A percentile compares a stretch with the other conserved stretches of the same genome.
phyloP scores from a whole-genome alignment of 2,329 filamentous ascomycete species.

The Acephala macrosclerotiorum region DNA sequence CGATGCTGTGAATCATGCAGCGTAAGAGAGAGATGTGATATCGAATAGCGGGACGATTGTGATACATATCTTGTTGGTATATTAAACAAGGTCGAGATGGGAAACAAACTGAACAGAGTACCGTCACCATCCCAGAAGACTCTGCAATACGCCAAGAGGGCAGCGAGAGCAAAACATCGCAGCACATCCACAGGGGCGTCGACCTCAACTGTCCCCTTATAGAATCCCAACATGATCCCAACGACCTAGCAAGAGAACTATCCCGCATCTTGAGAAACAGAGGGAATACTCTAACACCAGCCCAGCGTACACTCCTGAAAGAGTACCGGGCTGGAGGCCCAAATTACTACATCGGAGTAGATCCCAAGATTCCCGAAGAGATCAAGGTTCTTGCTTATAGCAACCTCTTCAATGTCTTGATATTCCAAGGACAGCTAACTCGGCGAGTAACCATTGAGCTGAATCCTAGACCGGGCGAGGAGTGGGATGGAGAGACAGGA shows the following conservation, averaged over 20 bases:
- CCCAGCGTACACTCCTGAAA: not conserved
- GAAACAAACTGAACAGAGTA: no score
- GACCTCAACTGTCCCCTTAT: not conserved
- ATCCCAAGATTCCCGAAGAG: not conserved
- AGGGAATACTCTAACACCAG: not conserved
- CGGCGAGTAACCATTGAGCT: not conserved
- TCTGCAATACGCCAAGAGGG: no score
- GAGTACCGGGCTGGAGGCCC: not conserved
- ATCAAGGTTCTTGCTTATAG: not conserved
- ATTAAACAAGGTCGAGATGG: no score
- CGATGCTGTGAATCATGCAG: no score
- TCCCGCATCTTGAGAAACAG: not conserved
- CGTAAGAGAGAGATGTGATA: no score
- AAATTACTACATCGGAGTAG: not conserved
- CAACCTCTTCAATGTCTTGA: not conserved
- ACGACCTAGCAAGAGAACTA: conserved; percentile 6
- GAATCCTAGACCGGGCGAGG: not conserved
- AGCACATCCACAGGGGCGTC: not conserved
- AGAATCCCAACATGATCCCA: not conserved
- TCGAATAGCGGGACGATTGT: no score
- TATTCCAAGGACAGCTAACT: not conserved
- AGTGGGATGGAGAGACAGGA: not conserved
- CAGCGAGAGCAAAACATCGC: no score
- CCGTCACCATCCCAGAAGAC: no score
- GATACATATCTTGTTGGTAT: no score